Conservation (phyloP, 345 rosid genomes). For the Aethionema arabicum region DNA sequence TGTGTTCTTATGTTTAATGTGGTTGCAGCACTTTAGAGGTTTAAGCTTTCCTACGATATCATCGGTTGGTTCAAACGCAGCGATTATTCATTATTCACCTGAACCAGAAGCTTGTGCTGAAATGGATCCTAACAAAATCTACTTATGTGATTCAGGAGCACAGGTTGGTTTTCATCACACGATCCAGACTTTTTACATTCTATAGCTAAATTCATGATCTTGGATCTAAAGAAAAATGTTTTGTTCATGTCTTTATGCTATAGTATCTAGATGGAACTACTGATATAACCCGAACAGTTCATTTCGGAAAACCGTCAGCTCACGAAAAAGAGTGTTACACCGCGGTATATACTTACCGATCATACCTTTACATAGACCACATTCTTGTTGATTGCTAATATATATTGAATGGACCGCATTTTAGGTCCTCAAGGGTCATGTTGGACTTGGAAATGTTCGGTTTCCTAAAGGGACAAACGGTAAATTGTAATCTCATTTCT, state of each 20-base stretch:
- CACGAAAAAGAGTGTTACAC: conserved; percentile 92
- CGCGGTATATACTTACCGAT: conserved; percentile 47
- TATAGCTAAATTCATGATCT: neutral
- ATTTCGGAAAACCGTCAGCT: conserved; percentile 90
- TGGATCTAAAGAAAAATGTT: conserved; percentile 13
- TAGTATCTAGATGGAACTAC: conserved; percentile 98
- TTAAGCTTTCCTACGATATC: conserved; percentile 97
- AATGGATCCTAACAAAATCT: conserved; percentile 73
- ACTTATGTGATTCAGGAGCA: conserved; percentile 96
- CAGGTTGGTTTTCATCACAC: conserved; percentile 53
- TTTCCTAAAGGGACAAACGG: conserved; percentile 94
- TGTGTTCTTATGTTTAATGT: conserved; percentile 5
- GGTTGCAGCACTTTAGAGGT: conserved; percentile 85
- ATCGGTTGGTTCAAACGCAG: conserved; percentile 92
- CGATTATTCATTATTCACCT: conserved; percentile 85
- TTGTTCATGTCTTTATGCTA: conserved; percentile 30
- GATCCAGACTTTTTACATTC: conserved; percentile 3
- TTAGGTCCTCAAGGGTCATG: conserved; percentile 94
- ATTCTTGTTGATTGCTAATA: conserved; percentile 9
- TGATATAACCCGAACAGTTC: conserved; percentile 93
- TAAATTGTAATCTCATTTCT: conserved; percentile 31
- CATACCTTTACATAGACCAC: neutral
- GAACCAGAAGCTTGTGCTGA: conserved; percentile 77
- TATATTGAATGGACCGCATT: conserved; percentile 10
- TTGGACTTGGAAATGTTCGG: conserved; percentile 75